phyloP scores from a whole-genome alignment of 2,329 filamentous ascomycete species.

The Phialophora tarda region DNA sequence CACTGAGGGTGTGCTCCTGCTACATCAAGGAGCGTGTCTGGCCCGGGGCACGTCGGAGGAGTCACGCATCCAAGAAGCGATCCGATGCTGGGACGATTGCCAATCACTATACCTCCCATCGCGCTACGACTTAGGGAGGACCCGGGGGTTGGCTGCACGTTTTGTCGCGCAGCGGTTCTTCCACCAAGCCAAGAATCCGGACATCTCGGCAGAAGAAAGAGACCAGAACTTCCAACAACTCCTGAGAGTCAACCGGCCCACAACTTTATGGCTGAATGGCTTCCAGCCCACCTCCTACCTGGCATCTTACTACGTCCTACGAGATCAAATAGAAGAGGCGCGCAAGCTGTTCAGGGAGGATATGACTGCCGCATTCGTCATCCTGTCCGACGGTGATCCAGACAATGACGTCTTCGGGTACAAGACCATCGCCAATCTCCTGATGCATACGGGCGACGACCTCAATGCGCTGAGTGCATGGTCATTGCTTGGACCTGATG shows the following conservation, averaged over 20 bases:
- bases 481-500: conserved; percentile 39
- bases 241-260: conserved; percentile 5
- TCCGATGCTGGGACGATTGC: not conserved
- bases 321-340: not conserved
- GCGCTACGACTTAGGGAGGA: not conserved
- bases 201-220: not conserved
- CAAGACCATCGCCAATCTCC: conserved; percentile 35
- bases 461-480: conserved; percentile 41
- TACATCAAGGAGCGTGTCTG: not conserved
- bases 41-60: not conserved
- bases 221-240: conserved; percentile 2
- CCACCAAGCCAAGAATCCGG: not conserved
- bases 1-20: not conserved
- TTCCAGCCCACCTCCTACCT: not conserved
- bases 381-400: conserved; percentile 31
- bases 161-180: not conserved
- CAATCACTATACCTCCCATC: not conserved
- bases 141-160: not conserved
- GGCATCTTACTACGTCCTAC: not conserved
- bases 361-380: not conserved
- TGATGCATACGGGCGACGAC: conserved; percentile 40
- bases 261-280: not conserved
- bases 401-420: conserved; percentile 42
- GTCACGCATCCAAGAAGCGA: not conserved
- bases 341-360: not conserved